phyloP scores from a whole-genome alignment of 1,284 basidiomycete genomes.

The Boletus nobilissimus region DNA sequence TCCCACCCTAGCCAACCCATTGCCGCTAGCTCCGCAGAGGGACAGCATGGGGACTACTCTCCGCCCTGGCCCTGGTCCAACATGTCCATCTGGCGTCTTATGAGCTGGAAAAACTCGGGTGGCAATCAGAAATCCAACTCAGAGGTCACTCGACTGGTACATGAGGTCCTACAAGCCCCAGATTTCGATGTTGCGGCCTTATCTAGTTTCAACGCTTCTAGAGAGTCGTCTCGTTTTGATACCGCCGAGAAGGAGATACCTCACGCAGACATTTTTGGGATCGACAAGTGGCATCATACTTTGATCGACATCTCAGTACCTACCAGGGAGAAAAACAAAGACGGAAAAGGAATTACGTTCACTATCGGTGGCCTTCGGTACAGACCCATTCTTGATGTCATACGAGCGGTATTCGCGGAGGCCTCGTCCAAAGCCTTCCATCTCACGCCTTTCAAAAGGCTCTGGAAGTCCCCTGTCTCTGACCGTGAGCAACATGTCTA shows the following conservation, averaged over 20 bases:
- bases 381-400: neutral
- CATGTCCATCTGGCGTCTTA: neutral
- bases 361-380: neutral
- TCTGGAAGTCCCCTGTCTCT: neutral
- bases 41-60: neutral
- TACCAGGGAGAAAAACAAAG: neutral
- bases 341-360: neutral
- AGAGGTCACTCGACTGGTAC: conserved; percentile 13
- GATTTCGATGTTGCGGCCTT: neutral
- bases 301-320: neutral
- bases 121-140: neutral
- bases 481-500: neutral
- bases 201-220: neutral
- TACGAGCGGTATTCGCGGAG: neutral
- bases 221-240: neutral
- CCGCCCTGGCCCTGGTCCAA: conserved; percentile 15
- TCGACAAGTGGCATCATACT: conserved; percentile 2
- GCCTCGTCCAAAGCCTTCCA: neutral
- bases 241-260: neutral
- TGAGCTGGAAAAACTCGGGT: neutral
- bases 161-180: neutral
- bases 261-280: neutral
- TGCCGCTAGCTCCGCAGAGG: neutral
- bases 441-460: neutral
- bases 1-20: neutral